Evolutionary conservation across 1,284 basidiomycete genomes (phyloP).

Genomic region (Leccinum subspadiceum): DNA sequence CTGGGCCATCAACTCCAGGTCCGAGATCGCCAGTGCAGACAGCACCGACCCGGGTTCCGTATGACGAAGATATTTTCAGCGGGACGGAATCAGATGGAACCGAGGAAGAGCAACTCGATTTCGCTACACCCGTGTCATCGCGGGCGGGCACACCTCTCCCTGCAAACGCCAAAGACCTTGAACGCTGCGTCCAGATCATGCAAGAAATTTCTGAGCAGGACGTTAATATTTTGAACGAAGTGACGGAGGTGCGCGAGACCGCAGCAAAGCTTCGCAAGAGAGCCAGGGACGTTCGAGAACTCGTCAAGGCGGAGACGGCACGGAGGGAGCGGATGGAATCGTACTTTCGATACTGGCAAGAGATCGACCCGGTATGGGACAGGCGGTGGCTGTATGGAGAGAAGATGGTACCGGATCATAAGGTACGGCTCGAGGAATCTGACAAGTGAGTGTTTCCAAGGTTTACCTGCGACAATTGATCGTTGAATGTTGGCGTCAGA

Average conservation of each 20-base stretch:
- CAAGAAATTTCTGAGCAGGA: constrained; percentile 23
- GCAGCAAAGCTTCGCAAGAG: constrained; percentile 22
- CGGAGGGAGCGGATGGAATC: constrained; percentile 30
- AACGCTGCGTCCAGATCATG: constrained; percentile 28
- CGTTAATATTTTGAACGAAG: constrained; percentile 13
- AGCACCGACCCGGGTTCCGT: constrained; percentile 1
- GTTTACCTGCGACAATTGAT: neutral
- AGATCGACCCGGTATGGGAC: constrained; percentile 25
- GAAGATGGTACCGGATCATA: neutral
- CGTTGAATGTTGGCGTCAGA: constrained; percentile 1
- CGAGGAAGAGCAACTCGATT: constrained; percentile 24
- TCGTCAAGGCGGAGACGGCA: constrained; percentile 22
- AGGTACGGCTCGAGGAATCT: neutral
- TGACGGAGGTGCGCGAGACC: constrained; percentile 11
- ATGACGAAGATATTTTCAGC: constrained; percentile 20
- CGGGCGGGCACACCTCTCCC: constrained; percentile 21
- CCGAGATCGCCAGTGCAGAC: neutral
- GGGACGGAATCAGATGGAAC: constrained; percentile 26
- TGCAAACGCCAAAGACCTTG: constrained; percentile 20
- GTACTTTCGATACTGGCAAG: constrained; percentile 31
- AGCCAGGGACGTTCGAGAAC: constrained; percentile 24
- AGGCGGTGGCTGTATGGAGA: constrained; percentile 26
- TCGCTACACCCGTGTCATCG: constrained; percentile 26
- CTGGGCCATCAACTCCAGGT: constrained; percentile 3
- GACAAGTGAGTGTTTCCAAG: constrained; percentile 7